These are phyloP conservation scores for Sarocladium kiliense DNA, from an alignment of 2,329 filamentous ascomycete genomes.

Conservation along the genomic window DNA sequence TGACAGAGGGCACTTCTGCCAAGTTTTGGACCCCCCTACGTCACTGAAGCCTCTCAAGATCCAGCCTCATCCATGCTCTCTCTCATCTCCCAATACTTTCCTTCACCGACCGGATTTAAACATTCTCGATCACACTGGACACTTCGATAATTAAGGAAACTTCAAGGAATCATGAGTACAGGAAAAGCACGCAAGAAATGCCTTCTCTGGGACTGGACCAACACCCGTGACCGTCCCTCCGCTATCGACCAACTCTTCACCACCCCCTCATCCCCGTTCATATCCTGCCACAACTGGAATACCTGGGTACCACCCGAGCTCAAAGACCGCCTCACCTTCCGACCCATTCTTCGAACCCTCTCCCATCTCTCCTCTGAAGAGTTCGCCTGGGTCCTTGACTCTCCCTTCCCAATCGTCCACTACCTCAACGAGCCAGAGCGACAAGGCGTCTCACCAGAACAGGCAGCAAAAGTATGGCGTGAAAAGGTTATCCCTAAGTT, in stretches of 20 bases:
- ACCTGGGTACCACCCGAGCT: neutral
- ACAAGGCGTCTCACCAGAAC: neutral
- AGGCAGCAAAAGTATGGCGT: neutral
- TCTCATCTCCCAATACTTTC: neutral
- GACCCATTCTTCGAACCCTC: neutral
- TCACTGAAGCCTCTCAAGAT: neutral
- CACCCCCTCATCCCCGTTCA: neutral
- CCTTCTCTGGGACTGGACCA: conserved; percentile 4
- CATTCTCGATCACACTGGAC: no score
- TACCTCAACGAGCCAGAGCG: conserved; percentile 3
- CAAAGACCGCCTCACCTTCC: neutral
- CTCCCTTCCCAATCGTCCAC: neutral
- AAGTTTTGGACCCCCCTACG: neutral
- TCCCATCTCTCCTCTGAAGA: neutral
- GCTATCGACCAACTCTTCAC: neutral
- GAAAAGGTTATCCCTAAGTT: neutral
- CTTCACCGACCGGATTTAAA: no score
- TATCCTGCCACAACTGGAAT: conserved; percentile 5
- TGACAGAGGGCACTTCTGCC: no score
- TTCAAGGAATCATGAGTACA: neutral
- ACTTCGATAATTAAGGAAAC: no score
- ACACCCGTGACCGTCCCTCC: neutral
- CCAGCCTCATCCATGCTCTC: no score
- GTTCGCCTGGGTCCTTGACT: conserved; percentile 1
- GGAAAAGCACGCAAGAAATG: neutral